Evolutionary conservation across 768 basidiomycete genomes (phyloP), one percentile per base, ranked within the genome.

Genomic region (Tricholoma sp.): DNA sequence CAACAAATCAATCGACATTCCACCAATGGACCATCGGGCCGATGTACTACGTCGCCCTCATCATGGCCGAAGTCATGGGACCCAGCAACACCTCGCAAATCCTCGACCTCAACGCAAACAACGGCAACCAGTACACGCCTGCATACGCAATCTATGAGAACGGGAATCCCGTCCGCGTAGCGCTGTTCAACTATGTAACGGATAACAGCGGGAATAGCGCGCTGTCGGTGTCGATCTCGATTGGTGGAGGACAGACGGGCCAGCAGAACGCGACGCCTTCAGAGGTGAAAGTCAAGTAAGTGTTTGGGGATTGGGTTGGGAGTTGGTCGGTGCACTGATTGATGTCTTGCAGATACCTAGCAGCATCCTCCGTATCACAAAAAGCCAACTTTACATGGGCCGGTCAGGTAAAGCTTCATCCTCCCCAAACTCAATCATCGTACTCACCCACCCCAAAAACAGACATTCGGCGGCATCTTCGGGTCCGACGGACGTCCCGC

Each of bases 1-100:
- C 64, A 12, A 65, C 64, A 51, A 83, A 85, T 62, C 77, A 85
- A 57, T 80, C 83, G 6, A 65, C 74, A 0, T 83, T 78, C 71
- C 79, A 79, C 55, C 73, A 86, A 71, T 93, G 89, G 89, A 88
- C 87, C 0, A 74, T 91, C 47, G 88, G 88, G 0, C 83, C 89
- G 0, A 74, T 86, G 51, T 91, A 89, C 72, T 93, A 92, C 68
- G 79, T 89, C 0, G 79, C 85, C 3, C 74, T 94, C 5, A 78
- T 83, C 60, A 73, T 87, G 59, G 84, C 88, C 1, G 89, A 92
- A 67, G 76, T 77, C 1, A 71, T 91, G 22, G 87, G 87, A 12
- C 69, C 78, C 21, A 77, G 79, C 14, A 85, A 86, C 67, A 69
- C 66, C 0, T 79, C 84, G 0, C 86, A 82, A 57, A 78, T 91